Base-by-base conservation (phyloP, 2,329 filamentous ascomycete genomes). In the Niveomyces coronatus region DNA sequence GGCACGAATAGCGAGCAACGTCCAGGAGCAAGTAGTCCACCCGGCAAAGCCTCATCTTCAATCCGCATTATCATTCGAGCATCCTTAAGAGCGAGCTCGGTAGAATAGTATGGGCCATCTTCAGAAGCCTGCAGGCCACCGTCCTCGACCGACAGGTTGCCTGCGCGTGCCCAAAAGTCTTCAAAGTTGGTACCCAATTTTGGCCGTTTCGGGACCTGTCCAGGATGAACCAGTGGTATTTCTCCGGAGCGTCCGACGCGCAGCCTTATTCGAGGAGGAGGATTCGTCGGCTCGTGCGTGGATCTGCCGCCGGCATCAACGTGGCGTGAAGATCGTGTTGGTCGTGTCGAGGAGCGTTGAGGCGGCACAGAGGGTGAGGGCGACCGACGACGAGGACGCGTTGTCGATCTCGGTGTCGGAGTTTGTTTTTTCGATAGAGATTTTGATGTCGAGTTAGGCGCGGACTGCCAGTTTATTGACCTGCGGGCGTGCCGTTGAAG, bases 1-100 rank as follows among this genome's bases (percentile, higher is more conserved):
- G 84, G 83, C 14, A 79, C 70, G 49, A 84, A 91, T 17, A 81
- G 63, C 3, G 79, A 80, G 53, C 84, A 89, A 43, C 71, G 69
- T 43, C 78, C 76, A 38, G 70, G 64, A 35, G 82, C 86, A 19
- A 95, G 67, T 4, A 87, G 56, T 3, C 86, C 85, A 13, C 87
- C 88, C 5, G 79, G 74, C 50, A 84, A 69, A 4, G 77, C 76
- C 45, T 86, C 88, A 33, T 77, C 64, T 47, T 87, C 76, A 19
- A 94, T 76, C 22, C 76, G 74, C 40, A 76, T 47, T 14, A 91
- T 74, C n/a, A 77, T 61, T 13, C 62, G 61, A 2, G 85, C 87
- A 58, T 95, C 87, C 37, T 71, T 69, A 31, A 63, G 55, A 2
- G 80, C 79, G 51, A 74, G 68, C 37, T 81, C 75, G 9, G 76